phyloP scores from a whole-genome alignment of 768 basidiomycete species.

The Naganishia randhawae region DNA sequence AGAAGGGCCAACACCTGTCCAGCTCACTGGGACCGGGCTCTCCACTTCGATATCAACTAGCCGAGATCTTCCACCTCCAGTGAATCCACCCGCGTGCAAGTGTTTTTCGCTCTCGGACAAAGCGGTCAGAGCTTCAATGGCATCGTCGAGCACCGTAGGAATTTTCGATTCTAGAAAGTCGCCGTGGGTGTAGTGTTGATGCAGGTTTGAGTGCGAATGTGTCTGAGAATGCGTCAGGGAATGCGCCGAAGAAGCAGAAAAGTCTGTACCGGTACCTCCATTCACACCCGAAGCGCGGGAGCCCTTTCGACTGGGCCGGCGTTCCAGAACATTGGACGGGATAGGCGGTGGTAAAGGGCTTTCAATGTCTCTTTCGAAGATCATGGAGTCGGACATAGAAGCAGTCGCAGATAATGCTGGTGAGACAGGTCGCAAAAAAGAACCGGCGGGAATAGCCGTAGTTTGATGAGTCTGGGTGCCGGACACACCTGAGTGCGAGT shows the following conservation, averaged over 20 bases:
- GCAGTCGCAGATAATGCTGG: conserved; percentile 14
- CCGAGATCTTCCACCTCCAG: conserved; percentile 2
- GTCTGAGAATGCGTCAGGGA: conserved; percentile 11
- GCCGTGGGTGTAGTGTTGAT: conserved; percentile 20
- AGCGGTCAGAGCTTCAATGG: conserved; percentile 63
- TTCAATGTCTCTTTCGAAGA: conserved; percentile 27
- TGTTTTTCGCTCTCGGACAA: conserved; percentile 7
- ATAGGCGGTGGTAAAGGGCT: conserved; percentile 11
- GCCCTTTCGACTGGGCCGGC: conserved; percentile 3
- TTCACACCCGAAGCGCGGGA: conserved; percentile 8
- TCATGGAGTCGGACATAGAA: conserved; percentile 17
- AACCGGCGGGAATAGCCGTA: not conserved
- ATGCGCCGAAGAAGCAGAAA: not conserved
- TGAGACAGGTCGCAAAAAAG: conserved; percentile 6
- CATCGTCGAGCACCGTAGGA: conserved; percentile 78
- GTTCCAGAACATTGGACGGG: conserved; percentile 5
- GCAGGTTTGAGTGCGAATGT: conserved; percentile 11
- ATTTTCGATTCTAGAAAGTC: conserved; percentile 32
- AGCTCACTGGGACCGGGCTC: conserved; percentile 1
- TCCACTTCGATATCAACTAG: conserved; percentile 17
- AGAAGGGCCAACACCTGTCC: conserved; percentile 9
- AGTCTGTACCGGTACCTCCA: not conserved
- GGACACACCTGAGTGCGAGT: not conserved
- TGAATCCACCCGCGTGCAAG: not conserved
- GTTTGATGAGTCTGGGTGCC: not conserved